Evolutionary conservation across 208 protist species (phyloP).

Genomic region (Leishmania martiniquensis): DNA sequence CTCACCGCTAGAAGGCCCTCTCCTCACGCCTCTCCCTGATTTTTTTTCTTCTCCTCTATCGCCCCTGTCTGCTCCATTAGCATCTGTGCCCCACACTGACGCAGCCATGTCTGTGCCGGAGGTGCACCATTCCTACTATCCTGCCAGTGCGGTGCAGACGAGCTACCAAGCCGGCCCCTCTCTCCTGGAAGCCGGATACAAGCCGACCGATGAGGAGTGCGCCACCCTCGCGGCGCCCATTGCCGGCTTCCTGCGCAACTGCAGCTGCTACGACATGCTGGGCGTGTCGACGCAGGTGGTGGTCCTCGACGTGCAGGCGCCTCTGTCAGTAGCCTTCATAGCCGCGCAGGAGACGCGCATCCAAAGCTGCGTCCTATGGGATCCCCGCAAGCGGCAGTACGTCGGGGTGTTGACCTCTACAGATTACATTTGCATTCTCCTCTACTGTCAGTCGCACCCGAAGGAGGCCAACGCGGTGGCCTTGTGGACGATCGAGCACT

Average conservation of each 20-base stretch:
- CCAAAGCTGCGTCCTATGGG: constrained; percentile 84
- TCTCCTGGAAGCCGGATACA: constrained; percentile 54
- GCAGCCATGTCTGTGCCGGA: constrained; percentile 34
- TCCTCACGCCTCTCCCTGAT: neutral
- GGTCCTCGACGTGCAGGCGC: constrained; percentile 74
- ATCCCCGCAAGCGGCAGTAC: constrained; percentile 49
- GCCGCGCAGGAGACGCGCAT: constrained; percentile 88
- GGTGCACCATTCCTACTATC: constrained; percentile 39
- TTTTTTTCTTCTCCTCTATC: neutral
- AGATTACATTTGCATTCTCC: constrained; percentile 88
- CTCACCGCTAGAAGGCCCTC: neutral
- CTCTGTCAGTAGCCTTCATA: constrained; percentile 84
- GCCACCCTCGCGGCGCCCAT: constrained; percentile 62
- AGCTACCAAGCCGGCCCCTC: constrained; percentile 24
- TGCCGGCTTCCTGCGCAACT: constrained; percentile 63
- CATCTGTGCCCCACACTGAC: neutral
- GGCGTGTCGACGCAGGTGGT: constrained; percentile 88
- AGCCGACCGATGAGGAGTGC: constrained; percentile 64
- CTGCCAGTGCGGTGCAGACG: constrained; percentile 17
- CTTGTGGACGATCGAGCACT: constrained; percentile 71
- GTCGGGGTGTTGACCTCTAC: constrained; percentile 82
- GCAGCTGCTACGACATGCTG: constrained; percentile 87
- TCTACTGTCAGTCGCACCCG: constrained; percentile 75
- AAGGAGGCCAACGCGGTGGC: constrained; percentile 60
- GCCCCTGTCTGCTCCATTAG: neutral